Base-by-base conservation (phyloP, 345 rosid species). In the Heritiera littoralis region DNA sequence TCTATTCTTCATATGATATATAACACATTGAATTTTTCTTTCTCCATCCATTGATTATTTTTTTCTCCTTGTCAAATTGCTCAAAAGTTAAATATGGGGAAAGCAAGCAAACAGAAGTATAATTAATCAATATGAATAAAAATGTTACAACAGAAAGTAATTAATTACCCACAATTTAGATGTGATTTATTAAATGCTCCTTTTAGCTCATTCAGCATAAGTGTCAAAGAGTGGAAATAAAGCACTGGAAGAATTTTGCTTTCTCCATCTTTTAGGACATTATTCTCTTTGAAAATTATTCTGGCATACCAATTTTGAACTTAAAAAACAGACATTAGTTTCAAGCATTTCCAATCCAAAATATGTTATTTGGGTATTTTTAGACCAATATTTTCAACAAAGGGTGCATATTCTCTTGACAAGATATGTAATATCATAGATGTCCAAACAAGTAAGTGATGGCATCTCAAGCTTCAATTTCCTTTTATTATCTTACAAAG, bases 351-450 rank as follows among this genome's bases (percentile, higher is more conserved):
- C 20, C 74, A 70, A 28, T 48, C 11, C 20, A 70, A 49, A 9
- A 48, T 49, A 70, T 49, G 43, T 7, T 71, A 71, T 49, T 71
- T 41, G 10, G 41, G 74, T 10, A 48, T 49, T 49, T 48, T 2
- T 30, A 49, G 20, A 30, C 59, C 74, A 70, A 69, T 2, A 46
- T 69, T 43, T 43, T 67, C 28, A 43, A 43, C 72, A 68, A 68
- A 45, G 41, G 58, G 58, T 9, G 14, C 14, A 9, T 9, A 59
- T 59, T 70, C 30, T 48, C 8, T 70, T 23, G 58, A 70, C n/a
- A 49, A 48, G 11, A 28, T 70, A 48, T 7, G 4, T 13, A 9
- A 28, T 68, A 10, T 48, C 12, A 9, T 40, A 20, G n/a, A 28
- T 49, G 18, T 51, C 20, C 75, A 51, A 28, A 48, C 74, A 51